A percentile compares a stretch with the other conserved stretches of the same genome.
These are phyloP conservation scores for Lasiodiplodia sp. DNA, from an alignment of 2,329 filamentous ascomycete genomes.

Conservation along the genomic window DNA sequence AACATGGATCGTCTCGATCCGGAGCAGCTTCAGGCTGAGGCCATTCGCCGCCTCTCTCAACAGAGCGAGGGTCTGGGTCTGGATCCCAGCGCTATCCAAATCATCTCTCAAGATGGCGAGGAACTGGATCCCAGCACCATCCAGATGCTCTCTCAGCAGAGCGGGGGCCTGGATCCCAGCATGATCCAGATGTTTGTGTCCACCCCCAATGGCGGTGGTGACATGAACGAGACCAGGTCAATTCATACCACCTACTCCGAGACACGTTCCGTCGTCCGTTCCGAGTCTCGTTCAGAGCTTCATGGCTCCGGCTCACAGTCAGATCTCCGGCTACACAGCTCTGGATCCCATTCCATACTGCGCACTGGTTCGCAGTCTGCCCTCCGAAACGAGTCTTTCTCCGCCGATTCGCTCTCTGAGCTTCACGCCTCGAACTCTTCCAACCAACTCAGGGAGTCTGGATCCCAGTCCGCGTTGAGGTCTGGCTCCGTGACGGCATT, in stretches of 20 bases:
- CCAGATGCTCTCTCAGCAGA: conserved; percentile 10
- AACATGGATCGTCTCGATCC: conserved; percentile 25
- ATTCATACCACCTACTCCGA: conserved; percentile 11
- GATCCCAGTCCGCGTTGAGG: conserved; percentile 13
- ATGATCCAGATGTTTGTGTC: conserved; percentile 1
- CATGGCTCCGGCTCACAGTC: conserved; percentile 12
- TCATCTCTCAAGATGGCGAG: neutral
- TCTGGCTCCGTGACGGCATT: conserved; percentile 7
- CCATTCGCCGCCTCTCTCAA: conserved; percentile 19
- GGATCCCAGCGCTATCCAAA: neutral
- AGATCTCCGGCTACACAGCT: conserved; percentile 5
- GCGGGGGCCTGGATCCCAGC: conserved; percentile 2
- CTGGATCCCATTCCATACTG: conserved; percentile 3
- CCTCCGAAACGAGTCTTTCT: conserved; percentile 17
- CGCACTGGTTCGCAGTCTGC: conserved; percentile 10
- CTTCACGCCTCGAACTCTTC: conserved; percentile 2
- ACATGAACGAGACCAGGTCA: conserved; percentile 9
- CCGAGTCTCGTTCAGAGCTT: conserved; percentile 18
- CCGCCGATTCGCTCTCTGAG: conserved; percentile 10
- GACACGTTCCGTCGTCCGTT: conserved; percentile 16
- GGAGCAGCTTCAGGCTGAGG: conserved; percentile 22
- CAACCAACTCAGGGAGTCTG: conserved; percentile 9
- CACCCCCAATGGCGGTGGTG: neutral
- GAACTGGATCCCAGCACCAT: conserved; percentile 1
- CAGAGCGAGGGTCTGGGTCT: neutral